Evolutionary conservation across 768 basidiomycete species (phyloP).

Genomic region (Naganishia friedmannii): DNA sequence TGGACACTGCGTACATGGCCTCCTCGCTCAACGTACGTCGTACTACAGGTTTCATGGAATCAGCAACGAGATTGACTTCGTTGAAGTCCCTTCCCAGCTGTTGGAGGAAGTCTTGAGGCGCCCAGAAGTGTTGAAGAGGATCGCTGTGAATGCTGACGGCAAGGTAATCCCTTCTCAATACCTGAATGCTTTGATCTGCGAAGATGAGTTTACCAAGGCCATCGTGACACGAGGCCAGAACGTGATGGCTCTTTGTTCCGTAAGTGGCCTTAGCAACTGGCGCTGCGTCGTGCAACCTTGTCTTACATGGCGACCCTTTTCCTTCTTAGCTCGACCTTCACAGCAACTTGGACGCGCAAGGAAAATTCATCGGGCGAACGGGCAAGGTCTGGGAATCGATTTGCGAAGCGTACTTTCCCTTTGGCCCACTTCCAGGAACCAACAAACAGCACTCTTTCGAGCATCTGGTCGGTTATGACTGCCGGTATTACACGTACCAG

Average conservation of each 20-base stretch:
- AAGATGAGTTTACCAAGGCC: neutral
- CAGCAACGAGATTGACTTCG: conserved; percentile 12
- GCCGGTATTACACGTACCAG: conserved; percentile 18
- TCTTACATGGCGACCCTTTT: neutral
- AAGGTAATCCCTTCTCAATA: conserved; percentile 8
- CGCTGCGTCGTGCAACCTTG: neutral
- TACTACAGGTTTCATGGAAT: conserved; percentile 8
- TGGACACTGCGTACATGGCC: conserved; percentile 14
- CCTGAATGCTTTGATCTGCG: neutral
- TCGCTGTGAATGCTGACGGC: neutral
- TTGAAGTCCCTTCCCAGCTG: conserved; percentile 11
- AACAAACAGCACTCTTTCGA: conserved; percentile 2
- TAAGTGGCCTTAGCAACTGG: neutral
- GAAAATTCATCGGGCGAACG: neutral
- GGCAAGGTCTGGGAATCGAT: neutral
- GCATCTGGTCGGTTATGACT: conserved; percentile 14
- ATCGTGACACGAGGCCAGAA: neutral
- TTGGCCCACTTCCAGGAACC: neutral
- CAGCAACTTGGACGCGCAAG: neutral
- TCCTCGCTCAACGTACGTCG: neutral
- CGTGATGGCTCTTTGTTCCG: neutral
- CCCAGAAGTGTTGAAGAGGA: neutral
- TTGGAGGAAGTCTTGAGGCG: conserved; percentile 7
- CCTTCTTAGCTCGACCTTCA: conserved; percentile 14
- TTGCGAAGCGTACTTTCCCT: neutral